Percentiles rank a stretch among this genome's conserved stretches.
phyloP scores from a whole-genome alignment of 129 eudicot genomes.

The Dittrichia graveolens region DNA sequence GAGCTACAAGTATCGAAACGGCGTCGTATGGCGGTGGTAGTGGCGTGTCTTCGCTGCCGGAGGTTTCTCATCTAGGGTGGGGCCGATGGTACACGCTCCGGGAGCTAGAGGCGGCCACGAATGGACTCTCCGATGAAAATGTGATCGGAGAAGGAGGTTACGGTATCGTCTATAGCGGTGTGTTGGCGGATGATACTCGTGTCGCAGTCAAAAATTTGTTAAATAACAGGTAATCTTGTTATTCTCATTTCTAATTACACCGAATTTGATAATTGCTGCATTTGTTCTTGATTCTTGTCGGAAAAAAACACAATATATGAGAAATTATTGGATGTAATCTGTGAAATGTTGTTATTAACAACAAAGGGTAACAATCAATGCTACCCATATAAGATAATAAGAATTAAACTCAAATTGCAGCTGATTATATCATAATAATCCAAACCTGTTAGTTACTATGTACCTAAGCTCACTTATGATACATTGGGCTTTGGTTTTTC shows the following conservation, averaged over 20 bases:
- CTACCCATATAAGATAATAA: too few species aligned
- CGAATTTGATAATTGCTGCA: too few species aligned
- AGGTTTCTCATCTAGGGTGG: slow-evolving; percentile 91
- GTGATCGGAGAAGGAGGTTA: slow-evolving; percentile 93
- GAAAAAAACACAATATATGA: too few species aligned
- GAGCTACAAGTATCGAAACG: slow-evolving; percentile 53
- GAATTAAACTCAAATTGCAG: too few species aligned
- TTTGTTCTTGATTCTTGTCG: too few species aligned
- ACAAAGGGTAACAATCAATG: too few species aligned
- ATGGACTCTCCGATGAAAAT: slow-evolving; percentile 73
- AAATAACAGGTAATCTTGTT: slow-evolving; percentile 61
- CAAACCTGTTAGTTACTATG: too few species aligned
- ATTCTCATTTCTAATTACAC: not conserved
- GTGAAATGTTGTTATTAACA: too few species aligned
- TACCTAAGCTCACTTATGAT: too few species aligned
- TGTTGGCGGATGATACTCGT: slow-evolving; percentile 69
- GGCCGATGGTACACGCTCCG: slow-evolving; percentile 88
- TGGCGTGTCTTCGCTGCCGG: slow-evolving; percentile 62
- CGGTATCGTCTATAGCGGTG: slow-evolving; percentile 72
- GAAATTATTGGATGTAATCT: too few species aligned
- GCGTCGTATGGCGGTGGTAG: slow-evolving; percentile 58
- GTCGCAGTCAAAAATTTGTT: slow-evolving; percentile 79
- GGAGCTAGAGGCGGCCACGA: slow-evolving; percentile 78
- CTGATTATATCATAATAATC: too few species aligned
- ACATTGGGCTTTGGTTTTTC: too few species aligned